Base-by-base conservation (phyloP, 2,329 filamentous ascomycete species). In the Celoporthe dispersa region DNA sequence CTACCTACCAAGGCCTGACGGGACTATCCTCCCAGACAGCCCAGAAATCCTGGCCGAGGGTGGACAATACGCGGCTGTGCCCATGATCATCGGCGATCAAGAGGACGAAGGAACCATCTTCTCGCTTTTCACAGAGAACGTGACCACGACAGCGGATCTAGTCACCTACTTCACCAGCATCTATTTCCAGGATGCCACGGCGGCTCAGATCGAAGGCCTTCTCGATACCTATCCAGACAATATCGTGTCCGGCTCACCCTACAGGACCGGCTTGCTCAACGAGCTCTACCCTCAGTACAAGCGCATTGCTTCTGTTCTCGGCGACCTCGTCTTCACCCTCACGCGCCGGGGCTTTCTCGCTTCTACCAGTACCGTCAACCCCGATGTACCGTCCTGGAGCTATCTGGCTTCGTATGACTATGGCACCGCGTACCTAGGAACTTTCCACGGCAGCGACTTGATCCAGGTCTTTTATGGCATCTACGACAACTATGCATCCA, bases 61-160 rank as follows among this genome's bases (percentile, higher is more conserved):
- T 0, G 88, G 90, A 19, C 84, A 84, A 6, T 85, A 84, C 70
- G 78, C 84, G 28, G 80, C 81, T 1, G 84, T 86, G 1, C 84
- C 84, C 48, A 82, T 84, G 80, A 86, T 86, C 73, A 86, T 92
- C 53, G 92, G 92, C 57, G 87, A 93, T 76, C 91, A 94, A 78
- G 92, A 94, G 81, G 92, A 95, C 76, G 92, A 95, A 79, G 92
- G 92, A 25, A 94, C 92, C 0, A 79, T 94, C 1, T 94, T 94
- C 77, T 84, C 89, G 6, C 82, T 94, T 44, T 90, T 91, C 78
- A 91, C 92, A 73, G 77, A 79, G 41, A 93, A 94, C 77, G 81
- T 94, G 65, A 92, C 87, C 12, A 91, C 85, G 1, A 88, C 84
- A 0, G 80, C 80, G 1, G 79, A 88, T 7, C 74, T 94, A 0